Conservation (phyloP, 1,284 basidiomycete genomes). For the Sporisorium exsertum region DNA sequence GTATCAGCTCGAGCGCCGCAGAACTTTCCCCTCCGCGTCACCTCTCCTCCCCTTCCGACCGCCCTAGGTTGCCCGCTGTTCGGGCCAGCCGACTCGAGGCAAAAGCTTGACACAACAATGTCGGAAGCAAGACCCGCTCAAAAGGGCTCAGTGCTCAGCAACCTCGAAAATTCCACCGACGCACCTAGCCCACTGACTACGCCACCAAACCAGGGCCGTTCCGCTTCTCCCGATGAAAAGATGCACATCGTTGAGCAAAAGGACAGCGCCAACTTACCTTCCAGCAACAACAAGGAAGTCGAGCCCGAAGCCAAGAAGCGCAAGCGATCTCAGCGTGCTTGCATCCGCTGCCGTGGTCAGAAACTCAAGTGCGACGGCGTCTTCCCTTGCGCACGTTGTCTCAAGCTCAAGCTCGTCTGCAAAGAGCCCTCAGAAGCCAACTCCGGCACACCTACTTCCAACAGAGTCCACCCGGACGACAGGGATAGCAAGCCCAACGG, state of each 20-base stretch:
- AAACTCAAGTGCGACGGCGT: conserved; percentile 55
- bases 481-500: conserved; percentile 21
- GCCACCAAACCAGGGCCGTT: conserved; percentile 21
- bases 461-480: conserved; percentile 28
- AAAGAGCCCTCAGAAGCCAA: conserved; percentile 46
- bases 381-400: conserved; percentile 46
- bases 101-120: conserved; percentile 6
- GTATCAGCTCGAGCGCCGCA: neutral
- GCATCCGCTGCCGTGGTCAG: conserved; percentile 48
- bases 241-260: conserved; percentile 20
- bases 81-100: neutral
- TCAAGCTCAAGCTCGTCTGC: conserved; percentile 50
- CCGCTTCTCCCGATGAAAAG: conserved; percentile 30
- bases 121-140: conserved; percentile 22
- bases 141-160: conserved; percentile 46
- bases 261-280: conserved; percentile 7
- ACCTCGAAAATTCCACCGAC: conserved; percentile 25
- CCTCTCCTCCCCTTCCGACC: neutral
- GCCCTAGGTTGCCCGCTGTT: neutral
- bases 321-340: conserved; percentile 50
- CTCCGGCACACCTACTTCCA: conserved; percentile 25
- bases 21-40: neutral
- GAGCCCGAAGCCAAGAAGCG: conserved; percentile 50
- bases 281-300: conserved; percentile 21
- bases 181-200: conserved; percentile 18